A percentile compares a stretch with the other conserved stretches of the same genome.
phyloP scores from a whole-genome alignment of 1,284 basidiomycete species.

The Cystobasidium pallidum region DNA sequence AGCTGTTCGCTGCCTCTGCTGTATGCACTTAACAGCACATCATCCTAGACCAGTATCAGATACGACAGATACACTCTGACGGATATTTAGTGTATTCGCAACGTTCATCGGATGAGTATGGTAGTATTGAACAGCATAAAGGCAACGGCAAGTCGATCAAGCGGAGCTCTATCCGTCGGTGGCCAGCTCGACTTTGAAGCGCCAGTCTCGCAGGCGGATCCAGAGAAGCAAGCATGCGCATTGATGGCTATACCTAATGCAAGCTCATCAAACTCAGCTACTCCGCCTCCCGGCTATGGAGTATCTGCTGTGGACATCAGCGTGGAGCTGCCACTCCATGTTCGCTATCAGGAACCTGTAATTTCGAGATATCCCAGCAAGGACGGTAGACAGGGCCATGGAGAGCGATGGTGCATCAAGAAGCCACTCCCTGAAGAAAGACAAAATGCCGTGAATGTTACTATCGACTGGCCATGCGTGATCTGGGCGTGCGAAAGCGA shows the following conservation, averaged over 20 bases:
- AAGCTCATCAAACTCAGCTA: background rate
- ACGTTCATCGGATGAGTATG: slow-evolving; percentile 6
- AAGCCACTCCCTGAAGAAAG: slow-evolving; percentile 18
- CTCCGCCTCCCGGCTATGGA: slow-evolving; percentile 16
- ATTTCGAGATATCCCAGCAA: slow-evolving; percentile 25
- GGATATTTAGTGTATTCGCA: slow-evolving; percentile 39
- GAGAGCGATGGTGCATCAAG: slow-evolving; percentile 38
- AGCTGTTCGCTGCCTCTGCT: slow-evolving; percentile 45
- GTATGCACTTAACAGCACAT: slow-evolving; percentile 39
- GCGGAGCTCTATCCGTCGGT: slow-evolving; percentile 32
- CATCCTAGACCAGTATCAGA: slow-evolving; percentile 51
- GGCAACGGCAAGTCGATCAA: slow-evolving; percentile 40
- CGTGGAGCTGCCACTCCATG: slow-evolving; percentile 48
- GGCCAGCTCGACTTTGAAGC: slow-evolving; percentile 50
- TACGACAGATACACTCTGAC: slow-evolving; percentile 46
- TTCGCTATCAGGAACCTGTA: slow-evolving; percentile 48
- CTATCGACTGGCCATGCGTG: slow-evolving; percentile 41
- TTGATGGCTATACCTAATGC: slow-evolving; percentile 36
- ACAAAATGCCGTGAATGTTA: slow-evolving; percentile 35
- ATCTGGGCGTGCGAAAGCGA: slow-evolving; percentile 48
- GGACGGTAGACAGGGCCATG: slow-evolving; percentile 25
- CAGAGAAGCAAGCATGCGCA: slow-evolving; percentile 6
- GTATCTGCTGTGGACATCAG: slow-evolving; percentile 24
- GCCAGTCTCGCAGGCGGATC: slow-evolving; percentile 28
- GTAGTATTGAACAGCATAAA: background rate